Evolutionary conservation across 371 early-diverging fungal species (phyloP).

Genomic region (Apophysomyces sp.): DNA sequence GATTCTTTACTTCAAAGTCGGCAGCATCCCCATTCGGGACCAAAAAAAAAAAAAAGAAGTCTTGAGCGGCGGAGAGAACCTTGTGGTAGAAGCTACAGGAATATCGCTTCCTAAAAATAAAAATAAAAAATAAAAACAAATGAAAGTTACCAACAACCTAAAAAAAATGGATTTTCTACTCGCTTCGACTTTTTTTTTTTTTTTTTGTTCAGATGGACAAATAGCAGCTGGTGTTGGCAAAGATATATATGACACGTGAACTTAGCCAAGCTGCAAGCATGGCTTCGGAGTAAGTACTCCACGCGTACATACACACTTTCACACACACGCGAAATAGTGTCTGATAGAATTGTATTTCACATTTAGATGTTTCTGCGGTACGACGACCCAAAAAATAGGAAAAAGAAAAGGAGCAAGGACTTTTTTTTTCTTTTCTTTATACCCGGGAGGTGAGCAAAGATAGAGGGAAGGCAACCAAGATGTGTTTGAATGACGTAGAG

Average conservation of each 20-base stretch:
- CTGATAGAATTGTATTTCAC: no score
- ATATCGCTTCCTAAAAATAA: no score
- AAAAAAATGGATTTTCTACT: no score
- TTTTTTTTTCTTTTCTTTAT: neutral
- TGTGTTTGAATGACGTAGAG: neutral
- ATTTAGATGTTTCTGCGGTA: no score
- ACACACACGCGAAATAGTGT: neutral
- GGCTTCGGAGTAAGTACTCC: neutral
- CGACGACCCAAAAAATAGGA: no score
- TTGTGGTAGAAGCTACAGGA: no score
- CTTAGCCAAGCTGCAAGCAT: conserved; percentile 2
- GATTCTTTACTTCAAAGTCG: neutral
- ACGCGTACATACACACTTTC: neutral
- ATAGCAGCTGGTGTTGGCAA: neutral
- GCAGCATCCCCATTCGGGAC: neutral
- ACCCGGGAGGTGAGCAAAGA: neutral
- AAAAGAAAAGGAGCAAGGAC: no score
- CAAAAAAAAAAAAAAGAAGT: no score
- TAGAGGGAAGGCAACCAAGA: neutral
- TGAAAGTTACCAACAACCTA: no score
- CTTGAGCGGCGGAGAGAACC: no score
- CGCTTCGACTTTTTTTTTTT: neutral
- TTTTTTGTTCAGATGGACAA: neutral
- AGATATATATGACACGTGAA: neutral
- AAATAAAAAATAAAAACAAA: no score